Conservation (phyloP, 192 early-diverging fungal genomes). For the Umbelopsis sp. region DNA sequence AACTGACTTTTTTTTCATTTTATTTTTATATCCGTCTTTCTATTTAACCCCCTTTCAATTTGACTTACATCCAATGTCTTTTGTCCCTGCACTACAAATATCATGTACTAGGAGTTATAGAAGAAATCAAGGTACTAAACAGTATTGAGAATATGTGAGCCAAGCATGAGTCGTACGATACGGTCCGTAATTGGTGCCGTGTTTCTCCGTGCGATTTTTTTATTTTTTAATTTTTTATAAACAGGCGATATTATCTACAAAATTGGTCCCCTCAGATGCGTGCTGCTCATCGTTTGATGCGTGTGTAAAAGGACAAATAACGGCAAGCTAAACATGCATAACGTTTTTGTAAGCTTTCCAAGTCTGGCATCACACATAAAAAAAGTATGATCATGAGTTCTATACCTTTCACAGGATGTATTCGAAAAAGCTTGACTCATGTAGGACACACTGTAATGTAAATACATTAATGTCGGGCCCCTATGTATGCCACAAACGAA, state of each 20-base stretch:
- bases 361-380: background rate
- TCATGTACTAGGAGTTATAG: too few species aligned
- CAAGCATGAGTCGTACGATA: too few species aligned
- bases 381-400: slow-evolving; percentile 13
- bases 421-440: slow-evolving; percentile 1
- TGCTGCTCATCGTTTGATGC: slow-evolving; percentile 8
- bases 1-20: too few species aligned
- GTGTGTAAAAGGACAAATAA: background rate
- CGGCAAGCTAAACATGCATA: too few species aligned
- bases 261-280: background rate
- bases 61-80: too few species aligned
- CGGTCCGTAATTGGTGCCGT: too few species aligned
- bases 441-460: slow-evolving; percentile 13
- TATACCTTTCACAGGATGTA: background rate
- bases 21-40: too few species aligned
- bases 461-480: slow-evolving; percentile 7
- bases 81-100: too few species aligned
- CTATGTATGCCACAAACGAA: slow-evolving; percentile 3
- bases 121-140: too few species aligned
- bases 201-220: background rate
- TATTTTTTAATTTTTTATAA: background rate
- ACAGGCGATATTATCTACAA: background rate
- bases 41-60: too few species aligned
- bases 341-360: too few species aligned
- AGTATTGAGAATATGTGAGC: too few species aligned